phyloP scores from a whole-genome alignment of 2,329 filamentous ascomycete species.

The Exophiala sp. region DNA sequence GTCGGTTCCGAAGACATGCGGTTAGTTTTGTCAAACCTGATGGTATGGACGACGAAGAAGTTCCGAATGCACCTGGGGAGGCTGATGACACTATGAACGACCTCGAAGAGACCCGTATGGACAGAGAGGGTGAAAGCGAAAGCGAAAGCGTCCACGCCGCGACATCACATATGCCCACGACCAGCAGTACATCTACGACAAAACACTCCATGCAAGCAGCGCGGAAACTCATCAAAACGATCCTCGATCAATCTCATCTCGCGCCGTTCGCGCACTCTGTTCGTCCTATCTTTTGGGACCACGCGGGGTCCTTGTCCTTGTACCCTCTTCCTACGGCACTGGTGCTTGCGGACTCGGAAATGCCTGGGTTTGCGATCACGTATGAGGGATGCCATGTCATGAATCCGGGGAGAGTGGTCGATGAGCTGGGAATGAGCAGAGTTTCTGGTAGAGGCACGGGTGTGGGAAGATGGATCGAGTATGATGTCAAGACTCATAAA shows the following conservation, averaged over 20 bases:
- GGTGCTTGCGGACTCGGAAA: slow-evolving; percentile 76
- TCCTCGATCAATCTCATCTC: slow-evolving; percentile 86
- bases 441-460: slow-evolving; percentile 36
- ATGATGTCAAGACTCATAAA: slow-evolving; percentile 61
- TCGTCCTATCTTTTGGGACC: slow-evolving; percentile 88
- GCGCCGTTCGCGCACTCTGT: slow-evolving; percentile 78
- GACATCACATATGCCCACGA: slow-evolving; percentile 25
- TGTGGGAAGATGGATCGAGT: slow-evolving; percentile 81
- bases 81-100: not conserved
- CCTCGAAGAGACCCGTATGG: not conserved
- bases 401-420: slow-evolving; percentile 77
- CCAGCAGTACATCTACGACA: slow-evolving; percentile 16
- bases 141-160: slow-evolving; percentile 25
- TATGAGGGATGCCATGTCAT: slow-evolving; percentile 96
- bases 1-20: slow-evolving; percentile 71
- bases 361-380: slow-evolving; percentile 77
- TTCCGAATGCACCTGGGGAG: slow-evolving; percentile 14
- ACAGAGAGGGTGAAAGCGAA: not conserved
- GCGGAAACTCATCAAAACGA: slow-evolving; percentile 79
- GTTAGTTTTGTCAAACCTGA: slow-evolving; percentile 60
- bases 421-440: slow-evolving; percentile 42
- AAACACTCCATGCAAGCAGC: slow-evolving; percentile 46
- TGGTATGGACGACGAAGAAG: slow-evolving; percentile 34
- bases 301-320: slow-evolving; percentile 68
- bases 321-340: slow-evolving; percentile 86